A percentile compares a stretch with the other conserved stretches of the same genome.
Conservation (phyloP, 1,284 basidiomycete genomes). For the Ganoderma leucocontextum region DNA sequence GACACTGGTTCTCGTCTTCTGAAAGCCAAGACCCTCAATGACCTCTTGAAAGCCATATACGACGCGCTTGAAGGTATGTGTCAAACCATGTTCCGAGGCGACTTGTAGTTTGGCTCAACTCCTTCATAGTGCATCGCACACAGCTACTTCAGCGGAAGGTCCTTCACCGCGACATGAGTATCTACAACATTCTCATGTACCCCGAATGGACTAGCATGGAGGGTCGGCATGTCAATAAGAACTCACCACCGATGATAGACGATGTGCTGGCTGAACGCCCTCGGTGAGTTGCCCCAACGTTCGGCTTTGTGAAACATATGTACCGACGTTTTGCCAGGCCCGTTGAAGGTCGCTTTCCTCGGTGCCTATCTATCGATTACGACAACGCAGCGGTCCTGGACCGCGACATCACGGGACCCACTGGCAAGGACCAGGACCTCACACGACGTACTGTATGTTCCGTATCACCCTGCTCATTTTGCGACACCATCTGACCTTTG, state of each 20-base stretch:
- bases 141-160: not conserved
- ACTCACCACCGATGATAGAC: not conserved
- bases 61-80: constrained; percentile 2
- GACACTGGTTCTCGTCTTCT: not conserved
- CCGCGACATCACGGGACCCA: not conserved
- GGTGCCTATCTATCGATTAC: not conserved
- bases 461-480: not conserved
- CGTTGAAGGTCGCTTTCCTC: not conserved
- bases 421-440: not conserved
- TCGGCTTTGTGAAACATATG: too few relatives aligned
- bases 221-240: not conserved
- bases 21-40: not conserved
- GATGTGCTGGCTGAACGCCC: not conserved
- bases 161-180: constrained; percentile 6
- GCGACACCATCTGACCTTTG: not conserved
- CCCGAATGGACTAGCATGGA: not conserved
- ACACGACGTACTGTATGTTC: constrained; percentile 1
- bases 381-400: not conserved
- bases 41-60: not conserved
- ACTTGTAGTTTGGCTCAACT: too few relatives aligned
- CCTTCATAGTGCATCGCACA: not conserved
- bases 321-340: not conserved
- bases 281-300: not conserved
- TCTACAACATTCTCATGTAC: constrained; percentile 1
- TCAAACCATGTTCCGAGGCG: not conserved